Evolutionary conservation across 495 filamentous ascomycete species (phyloP).

Genomic region (Penicillium dipodomyicola): DNA sequence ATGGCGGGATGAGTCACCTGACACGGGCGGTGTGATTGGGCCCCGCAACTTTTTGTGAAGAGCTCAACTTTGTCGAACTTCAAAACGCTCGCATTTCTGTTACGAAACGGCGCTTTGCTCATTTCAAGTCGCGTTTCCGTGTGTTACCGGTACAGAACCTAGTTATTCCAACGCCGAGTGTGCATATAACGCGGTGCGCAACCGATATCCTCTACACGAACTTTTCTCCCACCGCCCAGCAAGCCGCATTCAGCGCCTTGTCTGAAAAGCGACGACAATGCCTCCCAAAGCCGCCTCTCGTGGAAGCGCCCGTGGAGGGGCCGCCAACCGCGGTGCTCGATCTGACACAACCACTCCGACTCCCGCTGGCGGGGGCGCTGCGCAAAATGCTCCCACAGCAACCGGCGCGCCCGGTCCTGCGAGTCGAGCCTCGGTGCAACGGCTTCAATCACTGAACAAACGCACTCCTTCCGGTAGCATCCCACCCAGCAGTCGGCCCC

Average conservation of each 20-base stretch:
- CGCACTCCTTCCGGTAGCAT: constrained; percentile 42
- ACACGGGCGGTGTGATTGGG: constrained; percentile 21
- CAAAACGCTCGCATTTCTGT: constrained; percentile 7
- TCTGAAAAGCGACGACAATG: constrained; percentile 32
- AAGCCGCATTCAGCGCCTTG: constrained; percentile 21
- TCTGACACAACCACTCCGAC: constrained; percentile 16
- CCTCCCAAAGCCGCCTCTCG: constrained; percentile 44
- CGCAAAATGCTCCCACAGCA: constrained; percentile 15
- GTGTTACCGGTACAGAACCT: background rate
- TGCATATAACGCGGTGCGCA: constrained; percentile 11
- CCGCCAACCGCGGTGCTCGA: constrained; percentile 8
- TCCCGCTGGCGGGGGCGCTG: constrained; percentile 14
- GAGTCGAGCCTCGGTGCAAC: constrained; percentile 39
- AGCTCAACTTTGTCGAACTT: constrained; percentile 24
- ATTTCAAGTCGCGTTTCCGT: background rate
- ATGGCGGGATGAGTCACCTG: constrained; percentile 11
- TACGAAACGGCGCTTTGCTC: background rate
- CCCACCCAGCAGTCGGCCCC: constrained; percentile 22
- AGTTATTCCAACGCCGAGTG: background rate
- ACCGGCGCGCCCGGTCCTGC: constrained; percentile 16
- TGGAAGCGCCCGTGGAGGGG: constrained; percentile 30
- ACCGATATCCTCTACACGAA: background rate
- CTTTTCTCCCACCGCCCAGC: constrained; percentile 12
- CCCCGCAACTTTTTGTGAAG: constrained; percentile 32
- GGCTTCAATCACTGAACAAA: constrained; percentile 45